Percentiles rank a stretch among this genome's conserved stretches.
These are phyloP conservation scores for Inosperma sp. DNA, from an alignment of 768 basidiomycete species.

Conservation along the genomic window DNA sequence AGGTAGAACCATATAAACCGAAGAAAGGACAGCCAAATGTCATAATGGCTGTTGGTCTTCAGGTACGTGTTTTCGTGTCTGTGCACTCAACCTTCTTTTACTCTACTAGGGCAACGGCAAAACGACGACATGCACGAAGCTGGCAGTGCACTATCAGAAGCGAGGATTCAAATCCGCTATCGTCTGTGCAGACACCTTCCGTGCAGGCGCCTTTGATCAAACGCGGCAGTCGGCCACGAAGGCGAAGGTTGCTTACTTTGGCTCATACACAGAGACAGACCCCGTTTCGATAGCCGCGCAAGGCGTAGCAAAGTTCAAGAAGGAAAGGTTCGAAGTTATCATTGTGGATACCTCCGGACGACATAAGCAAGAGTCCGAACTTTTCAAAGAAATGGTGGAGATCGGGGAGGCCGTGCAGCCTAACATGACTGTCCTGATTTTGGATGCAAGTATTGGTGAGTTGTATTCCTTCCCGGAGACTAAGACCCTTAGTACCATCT, in stretches of 20 bases:
- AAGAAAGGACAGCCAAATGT: slow-evolving; percentile 92
- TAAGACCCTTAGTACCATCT: no score
- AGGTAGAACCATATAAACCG: slow-evolving; percentile 92
- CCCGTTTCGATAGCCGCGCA: slow-evolving; percentile 92
- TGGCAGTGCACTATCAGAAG: slow-evolving; percentile 96
- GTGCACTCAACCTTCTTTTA: not conserved
- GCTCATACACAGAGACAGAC: slow-evolving; percentile 98
- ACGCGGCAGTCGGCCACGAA: slow-evolving; percentile 98
- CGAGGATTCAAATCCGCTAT: slow-evolving; percentile 96
- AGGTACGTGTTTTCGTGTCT: slow-evolving; percentile 48
- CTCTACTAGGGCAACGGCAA: slow-evolving; percentile 86
- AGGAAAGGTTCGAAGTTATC: slow-evolving; percentile 97
- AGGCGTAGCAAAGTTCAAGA: slow-evolving; percentile 95
- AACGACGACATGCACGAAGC: slow-evolving; percentile 98
- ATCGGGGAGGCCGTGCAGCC: slow-evolving; percentile 92
- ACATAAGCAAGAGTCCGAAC: slow-evolving; percentile 94
- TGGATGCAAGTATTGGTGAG: slow-evolving; percentile 94
- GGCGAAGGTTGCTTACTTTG: slow-evolving; percentile 98
- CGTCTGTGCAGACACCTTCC: slow-evolving; percentile 98
- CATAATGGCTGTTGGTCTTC: slow-evolving; percentile 96
- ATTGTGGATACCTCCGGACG: slow-evolving; percentile 98
- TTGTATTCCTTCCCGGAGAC: slow-evolving; percentile 3
- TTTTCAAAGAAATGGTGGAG: slow-evolving; percentile 98
- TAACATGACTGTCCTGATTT: slow-evolving; percentile 91
- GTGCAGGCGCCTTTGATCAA: slow-evolving; percentile 99